A percentile compares a stretch with the other conserved stretches of the same genome.
phyloP scores from a whole-genome alignment of 495 filamentous ascomycete genomes.

The Rusavskia elegans region DNA sequence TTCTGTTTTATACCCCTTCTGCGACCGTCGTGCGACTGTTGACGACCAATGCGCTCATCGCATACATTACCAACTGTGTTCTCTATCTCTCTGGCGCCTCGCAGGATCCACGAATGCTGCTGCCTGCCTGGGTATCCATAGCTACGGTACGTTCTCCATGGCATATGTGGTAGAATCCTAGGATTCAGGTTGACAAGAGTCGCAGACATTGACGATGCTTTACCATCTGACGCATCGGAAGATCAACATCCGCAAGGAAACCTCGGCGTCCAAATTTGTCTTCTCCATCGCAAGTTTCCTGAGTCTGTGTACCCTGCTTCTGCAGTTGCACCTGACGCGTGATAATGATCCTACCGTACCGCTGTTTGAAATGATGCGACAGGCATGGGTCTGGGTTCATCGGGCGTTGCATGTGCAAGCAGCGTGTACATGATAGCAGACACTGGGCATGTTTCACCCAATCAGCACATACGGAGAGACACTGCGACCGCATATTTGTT shows the following conservation, averaged over 20 bases:
- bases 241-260: constrained; percentile 69
- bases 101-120: constrained; percentile 59
- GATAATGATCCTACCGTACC: constrained; percentile 49
- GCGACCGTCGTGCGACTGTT: constrained; percentile 73
- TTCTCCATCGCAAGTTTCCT: constrained; percentile 63
- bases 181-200: background rate
- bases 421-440: constrained; percentile 4
- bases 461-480: no score
- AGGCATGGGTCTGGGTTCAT: constrained; percentile 17
- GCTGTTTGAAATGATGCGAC: constrained; percentile 35
- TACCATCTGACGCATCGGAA: constrained; percentile 74
- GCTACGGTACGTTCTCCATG: constrained; percentile 41
- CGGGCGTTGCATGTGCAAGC: background rate
- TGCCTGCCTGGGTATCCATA: constrained; percentile 76
- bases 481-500: no score
- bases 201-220: constrained; percentile 54
- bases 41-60: constrained; percentile 62
- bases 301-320: constrained; percentile 53
- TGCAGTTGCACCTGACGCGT: constrained; percentile 51
- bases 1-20: constrained; percentile 73
- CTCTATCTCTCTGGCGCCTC: constrained; percentile 61
- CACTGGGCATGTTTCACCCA: constrained; percentile 6
- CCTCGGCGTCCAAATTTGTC: constrained; percentile 56
- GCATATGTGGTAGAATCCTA: no score
- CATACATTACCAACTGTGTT: constrained; percentile 66